Evolutionary conservation across 1,139 yeast species (phyloP).

Genomic region (Pichia sp.): DNA sequence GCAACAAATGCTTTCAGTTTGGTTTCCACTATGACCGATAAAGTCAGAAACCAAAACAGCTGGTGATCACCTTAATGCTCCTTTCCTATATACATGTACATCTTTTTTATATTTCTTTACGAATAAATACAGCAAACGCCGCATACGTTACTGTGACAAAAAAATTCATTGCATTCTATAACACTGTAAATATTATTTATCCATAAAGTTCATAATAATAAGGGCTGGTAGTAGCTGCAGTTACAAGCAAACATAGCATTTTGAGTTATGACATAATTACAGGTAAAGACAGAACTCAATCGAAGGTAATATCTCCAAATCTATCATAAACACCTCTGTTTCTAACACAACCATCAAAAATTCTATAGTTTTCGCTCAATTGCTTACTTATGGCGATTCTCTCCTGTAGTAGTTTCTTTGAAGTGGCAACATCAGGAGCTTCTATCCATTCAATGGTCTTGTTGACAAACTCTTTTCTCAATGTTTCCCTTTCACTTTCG

Average conservation of each 20-base stretch:
- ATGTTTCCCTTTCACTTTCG: conserved; percentile 41
- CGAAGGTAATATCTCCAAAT: conserved; percentile 22
- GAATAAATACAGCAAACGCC: neutral
- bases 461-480: conserved; percentile 47
- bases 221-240: neutral
- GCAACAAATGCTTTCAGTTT: neutral
- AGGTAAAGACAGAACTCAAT: neutral
- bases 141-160: neutral
- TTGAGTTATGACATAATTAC: too few species aligned
- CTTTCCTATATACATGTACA: neutral
- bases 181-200: neutral
- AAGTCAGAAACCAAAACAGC: neutral
- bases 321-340: conserved; percentile 61
- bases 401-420: conserved; percentile 37
- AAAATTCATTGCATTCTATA: neutral
- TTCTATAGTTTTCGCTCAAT: conserved; percentile 52
- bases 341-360: conserved; percentile 69
- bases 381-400: conserved; percentile 48
- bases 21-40: neutral
- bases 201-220: neutral
- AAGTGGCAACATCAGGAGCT: conserved; percentile 43
- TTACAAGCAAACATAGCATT: neutral
- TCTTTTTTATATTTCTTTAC: neutral
- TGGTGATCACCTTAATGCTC: neutral
- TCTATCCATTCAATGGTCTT: conserved; percentile 69